Conservation (phyloP, 148 eudicot genomes). For the Beta vulgaris region DNA sequence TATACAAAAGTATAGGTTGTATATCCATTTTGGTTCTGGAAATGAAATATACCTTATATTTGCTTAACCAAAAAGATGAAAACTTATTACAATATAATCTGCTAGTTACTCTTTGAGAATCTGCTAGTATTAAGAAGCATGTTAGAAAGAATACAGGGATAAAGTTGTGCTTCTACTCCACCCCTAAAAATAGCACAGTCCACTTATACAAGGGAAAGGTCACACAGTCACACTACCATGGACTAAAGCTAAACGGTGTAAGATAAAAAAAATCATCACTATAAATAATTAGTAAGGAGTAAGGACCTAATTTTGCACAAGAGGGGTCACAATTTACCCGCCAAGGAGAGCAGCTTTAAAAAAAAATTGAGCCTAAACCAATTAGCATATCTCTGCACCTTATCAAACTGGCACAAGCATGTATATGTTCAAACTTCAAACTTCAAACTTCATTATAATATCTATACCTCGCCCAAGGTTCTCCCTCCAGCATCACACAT, state of each 20-base stretch:
- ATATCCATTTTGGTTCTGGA: too few species aligned
- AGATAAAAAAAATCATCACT: background rate
- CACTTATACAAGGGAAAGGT: constrained; percentile 16
- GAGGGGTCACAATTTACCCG: constrained; percentile 9
- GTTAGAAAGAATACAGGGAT: background rate
- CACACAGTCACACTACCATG: background rate
- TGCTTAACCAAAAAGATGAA: too few species aligned
- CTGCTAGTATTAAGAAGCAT: background rate
- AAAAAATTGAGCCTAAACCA: constrained; percentile 6
- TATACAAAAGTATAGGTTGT: too few species aligned
- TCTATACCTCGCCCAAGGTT: constrained; percentile 15
- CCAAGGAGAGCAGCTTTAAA: constrained; percentile 16
- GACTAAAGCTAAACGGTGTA: background rate
- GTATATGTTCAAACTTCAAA: constrained; percentile 2
- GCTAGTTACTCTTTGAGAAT: background rate
- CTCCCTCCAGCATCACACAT: constrained; percentile 5
- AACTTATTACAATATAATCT: background rate
- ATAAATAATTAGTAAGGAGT: constrained; percentile 1
- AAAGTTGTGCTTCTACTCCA: background rate
- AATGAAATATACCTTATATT: too few species aligned
- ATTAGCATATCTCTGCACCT: background rate
- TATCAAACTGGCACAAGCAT: constrained; percentile 9
- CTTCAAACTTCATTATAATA: too few species aligned
- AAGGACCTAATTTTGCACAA: constrained; percentile 14
- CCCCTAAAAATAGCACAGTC: background rate